Base-by-base conservation (phyloP, 371 early-diverging fungal species). In the Nematocida sp. region DNA sequence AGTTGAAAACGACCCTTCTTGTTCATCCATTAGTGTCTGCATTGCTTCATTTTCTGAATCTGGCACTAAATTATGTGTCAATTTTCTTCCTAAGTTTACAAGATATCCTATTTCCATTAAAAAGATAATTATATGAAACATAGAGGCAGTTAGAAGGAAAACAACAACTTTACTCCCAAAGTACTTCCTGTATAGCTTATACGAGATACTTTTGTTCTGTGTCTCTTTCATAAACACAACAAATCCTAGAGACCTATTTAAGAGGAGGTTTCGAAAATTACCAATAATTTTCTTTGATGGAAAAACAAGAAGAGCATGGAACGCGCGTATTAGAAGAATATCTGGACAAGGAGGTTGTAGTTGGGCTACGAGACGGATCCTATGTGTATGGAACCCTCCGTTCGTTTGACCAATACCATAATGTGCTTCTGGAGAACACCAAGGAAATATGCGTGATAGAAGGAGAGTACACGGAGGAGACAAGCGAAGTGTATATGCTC, bases 401-500 rank as follows among this genome's bases (percentile, higher is more conserved):
- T 55, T 82, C 84, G 4, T 85, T 80, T 64, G 85, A 85, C 65
- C 85, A 85, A 53, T 83, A 69, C 55, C 77, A 82, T 59, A 83
- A 71, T 47, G 65, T 85, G 32, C 77, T 82, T 23, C 48, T 85
- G 18, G 81, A 85, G 53, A 40, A 71, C 39, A 47, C 75, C 11
- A 59, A 54, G 25, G 79, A 83, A 55, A 36, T 77, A 23, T 63
- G 65, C 18, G 77, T 81, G 48, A 20, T 59, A 33, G 77, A 75
- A 39, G 47, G 56, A 28, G 79, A 54, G 38, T 83, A 80, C 76
- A 57, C 57, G 25, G 80, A 81, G 35, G 48, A 33, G 16, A 47
- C 39, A n/a, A 60, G 65, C 18, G 84, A 81, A 42, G 49, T 81
- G n/a, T 33, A 75, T 32, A 53, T 82, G 30, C 66, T 85, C 13